Evolutionary conservation across 176 grass and related monocot species (phyloP).

Genomic region (Thalia dealbata): DNA sequence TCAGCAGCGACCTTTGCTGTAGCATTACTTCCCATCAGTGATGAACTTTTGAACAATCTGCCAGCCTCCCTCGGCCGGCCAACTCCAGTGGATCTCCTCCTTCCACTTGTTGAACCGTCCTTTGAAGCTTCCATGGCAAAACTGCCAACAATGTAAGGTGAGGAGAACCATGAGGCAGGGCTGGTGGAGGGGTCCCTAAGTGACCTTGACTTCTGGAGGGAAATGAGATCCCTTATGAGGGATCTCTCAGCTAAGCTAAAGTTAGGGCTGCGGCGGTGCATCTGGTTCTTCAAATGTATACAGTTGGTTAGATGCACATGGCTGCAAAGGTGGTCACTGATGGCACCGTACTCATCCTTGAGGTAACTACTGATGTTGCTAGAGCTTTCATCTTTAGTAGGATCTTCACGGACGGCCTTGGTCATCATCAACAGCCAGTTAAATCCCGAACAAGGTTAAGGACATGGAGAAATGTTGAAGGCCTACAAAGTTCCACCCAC

Average conservation of each 20-base stretch:
- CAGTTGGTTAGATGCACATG: conserved; percentile 82
- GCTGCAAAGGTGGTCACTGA: conserved; percentile 36
- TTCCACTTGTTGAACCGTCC: conserved; percentile 7
- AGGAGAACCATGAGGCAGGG: conserved; percentile 36
- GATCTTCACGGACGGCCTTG: background rate
- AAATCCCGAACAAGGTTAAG: background rate
- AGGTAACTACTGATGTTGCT: background rate
- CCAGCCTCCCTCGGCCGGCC: background rate
- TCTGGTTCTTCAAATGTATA: conserved; percentile 74
- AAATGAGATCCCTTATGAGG: conserved; percentile 71
- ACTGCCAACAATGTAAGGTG: background rate
- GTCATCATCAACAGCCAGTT: conserved; percentile 6
- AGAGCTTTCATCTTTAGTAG: background rate
- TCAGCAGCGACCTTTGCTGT: conserved; percentile 1
- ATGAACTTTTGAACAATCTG: background rate
- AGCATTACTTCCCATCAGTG: background rate
- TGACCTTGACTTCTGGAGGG: conserved; percentile 63
- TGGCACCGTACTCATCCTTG: conserved; percentile 13
- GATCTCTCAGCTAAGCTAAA: conserved; percentile 30
- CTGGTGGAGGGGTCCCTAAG: conserved; percentile 75
- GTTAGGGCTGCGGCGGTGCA: conserved; percentile 37
- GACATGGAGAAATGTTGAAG: background rate
- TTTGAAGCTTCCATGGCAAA: conserved; percentile 6
- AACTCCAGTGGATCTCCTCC: conserved; percentile 2
- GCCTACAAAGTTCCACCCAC: background rate